phyloP scores from a whole-genome alignment of 345 rosid species.

The Aquilaria malaccensis region DNA sequence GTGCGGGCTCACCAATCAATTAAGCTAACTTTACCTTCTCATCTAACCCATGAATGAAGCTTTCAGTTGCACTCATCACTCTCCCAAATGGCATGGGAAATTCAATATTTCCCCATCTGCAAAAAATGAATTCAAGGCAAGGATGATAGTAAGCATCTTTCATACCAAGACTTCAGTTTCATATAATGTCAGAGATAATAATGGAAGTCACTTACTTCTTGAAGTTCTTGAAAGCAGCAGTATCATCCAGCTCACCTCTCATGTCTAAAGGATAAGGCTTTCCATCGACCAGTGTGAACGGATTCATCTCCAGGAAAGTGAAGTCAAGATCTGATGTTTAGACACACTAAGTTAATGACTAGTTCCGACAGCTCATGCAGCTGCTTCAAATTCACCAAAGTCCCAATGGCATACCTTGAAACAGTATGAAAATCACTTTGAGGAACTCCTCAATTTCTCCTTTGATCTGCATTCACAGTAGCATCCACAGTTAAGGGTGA shows the following conservation, averaged over 20 bases:
- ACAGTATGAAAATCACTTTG: constrained; percentile 60
- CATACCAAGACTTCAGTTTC: neutral
- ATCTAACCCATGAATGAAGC: constrained; percentile 86
- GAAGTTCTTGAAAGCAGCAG: constrained; percentile 97
- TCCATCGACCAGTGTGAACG: constrained; percentile 80
- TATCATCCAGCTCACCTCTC: constrained; percentile 98
- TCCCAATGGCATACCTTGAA: constrained; percentile 48
- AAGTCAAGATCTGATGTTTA: constrained; percentile 72
- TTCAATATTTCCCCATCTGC: constrained; percentile 89
- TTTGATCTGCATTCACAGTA: constrained; percentile 38
- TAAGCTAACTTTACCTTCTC: constrained; percentile 58
- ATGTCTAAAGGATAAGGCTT: constrained; percentile 97
- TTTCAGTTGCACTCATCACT: constrained; percentile 85
- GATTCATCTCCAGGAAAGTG: constrained; percentile 98
- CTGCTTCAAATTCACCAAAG: neutral
- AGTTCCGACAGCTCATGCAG: constrained; percentile 7
- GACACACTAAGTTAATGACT: constrained; percentile 12
- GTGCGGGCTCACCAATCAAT: neutral
- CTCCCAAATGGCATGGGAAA: constrained; percentile 96
- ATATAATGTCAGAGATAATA: neutral
- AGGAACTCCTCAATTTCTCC: constrained; percentile 64
- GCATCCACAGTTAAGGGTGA: no score
- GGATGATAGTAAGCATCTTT: neutral
- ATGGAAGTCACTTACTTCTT: constrained; percentile 49
- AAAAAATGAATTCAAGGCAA: constrained; percentile 17